phyloP scores from a whole-genome alignment of 208 protist species.

The Strigomonas culicis region DNA sequence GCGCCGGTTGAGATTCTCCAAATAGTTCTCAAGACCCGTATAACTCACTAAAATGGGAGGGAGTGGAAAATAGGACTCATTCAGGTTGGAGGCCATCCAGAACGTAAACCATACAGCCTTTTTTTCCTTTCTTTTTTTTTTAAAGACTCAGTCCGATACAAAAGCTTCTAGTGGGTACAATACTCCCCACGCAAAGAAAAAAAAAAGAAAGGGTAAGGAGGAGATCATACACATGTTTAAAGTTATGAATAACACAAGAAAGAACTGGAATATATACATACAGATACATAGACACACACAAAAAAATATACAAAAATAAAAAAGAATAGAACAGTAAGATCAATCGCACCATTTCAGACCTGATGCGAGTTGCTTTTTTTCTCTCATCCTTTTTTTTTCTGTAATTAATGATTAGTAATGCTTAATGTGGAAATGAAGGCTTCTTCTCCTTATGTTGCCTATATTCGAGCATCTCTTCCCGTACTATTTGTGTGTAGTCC shows the following conservation, averaged over 20 bases:
- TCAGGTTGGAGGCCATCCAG: not conserved
- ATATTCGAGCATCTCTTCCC: slow-evolving; percentile 84
- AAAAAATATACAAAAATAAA: not conserved
- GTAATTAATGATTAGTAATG: not conserved
- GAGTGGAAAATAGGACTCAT: slow-evolving; percentile 20
- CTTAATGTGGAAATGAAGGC: not conserved
- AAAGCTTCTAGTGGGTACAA: no score
- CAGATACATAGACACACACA: not conserved
- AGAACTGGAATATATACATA: not conserved
- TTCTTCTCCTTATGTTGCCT: slow-evolving; percentile 25
- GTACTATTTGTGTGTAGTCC: slow-evolving; percentile 80
- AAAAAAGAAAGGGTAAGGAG: not conserved
- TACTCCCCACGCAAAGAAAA: not conserved
- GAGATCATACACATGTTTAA: not conserved
- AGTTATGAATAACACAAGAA: not conserved
- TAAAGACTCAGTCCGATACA: not conserved
- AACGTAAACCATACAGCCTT: not conserved
- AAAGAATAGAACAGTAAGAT: not conserved
- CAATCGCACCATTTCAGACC: not conserved
- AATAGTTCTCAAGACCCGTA: slow-evolving; percentile 37
- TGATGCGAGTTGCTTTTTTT: not conserved
- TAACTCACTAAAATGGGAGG: slow-evolving; percentile 35
- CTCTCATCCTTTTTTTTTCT: not conserved
- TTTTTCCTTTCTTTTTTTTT: slow-evolving; percentile 2
- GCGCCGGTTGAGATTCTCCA: slow-evolving; percentile 25